phyloP scores from a whole-genome alignment of 306 rosid genomes.

The Citrullus colocynthis region DNA sequence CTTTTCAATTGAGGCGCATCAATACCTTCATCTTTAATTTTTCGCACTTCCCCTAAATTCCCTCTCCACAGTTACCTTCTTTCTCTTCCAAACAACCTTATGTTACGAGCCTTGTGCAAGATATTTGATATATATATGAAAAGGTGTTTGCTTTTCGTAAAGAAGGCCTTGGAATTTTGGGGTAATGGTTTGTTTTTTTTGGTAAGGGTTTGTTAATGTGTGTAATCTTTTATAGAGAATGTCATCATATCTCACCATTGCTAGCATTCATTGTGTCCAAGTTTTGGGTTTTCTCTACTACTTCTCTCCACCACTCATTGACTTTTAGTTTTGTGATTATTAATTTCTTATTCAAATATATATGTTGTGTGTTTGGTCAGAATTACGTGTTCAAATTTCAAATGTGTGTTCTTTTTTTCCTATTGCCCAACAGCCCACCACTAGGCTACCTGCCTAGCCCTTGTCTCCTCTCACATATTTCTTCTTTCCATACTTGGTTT shows the following conservation, averaged over 20 bases:
- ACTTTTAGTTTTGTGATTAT: background rate
- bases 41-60: background rate
- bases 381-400: background rate
- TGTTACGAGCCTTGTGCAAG: too few relatives aligned
- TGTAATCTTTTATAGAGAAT: background rate
- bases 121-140: too few relatives aligned
- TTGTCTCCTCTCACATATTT: background rate
- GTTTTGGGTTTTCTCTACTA: background rate
- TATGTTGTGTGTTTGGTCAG: background rate
- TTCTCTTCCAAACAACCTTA: too few relatives aligned
- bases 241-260: background rate
- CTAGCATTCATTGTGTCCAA: background rate
- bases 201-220: background rate
- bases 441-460: background rate
- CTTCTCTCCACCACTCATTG: background rate
- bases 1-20: constrained; percentile 19
- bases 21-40: constrained; percentile 5
- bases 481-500: too few relatives aligned
- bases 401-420: too few relatives aligned
- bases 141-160: too few relatives aligned
- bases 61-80: background rate
- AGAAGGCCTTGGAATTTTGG: too few relatives aligned
- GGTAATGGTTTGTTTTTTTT: background rate
- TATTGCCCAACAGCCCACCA: background rate
- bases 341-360: background rate